A percentile compares a stretch with the other conserved stretches of the same genome.
phyloP scores from a whole-genome alignment of 2,329 filamentous ascomycete species.

The Talaromyces sp. region DNA sequence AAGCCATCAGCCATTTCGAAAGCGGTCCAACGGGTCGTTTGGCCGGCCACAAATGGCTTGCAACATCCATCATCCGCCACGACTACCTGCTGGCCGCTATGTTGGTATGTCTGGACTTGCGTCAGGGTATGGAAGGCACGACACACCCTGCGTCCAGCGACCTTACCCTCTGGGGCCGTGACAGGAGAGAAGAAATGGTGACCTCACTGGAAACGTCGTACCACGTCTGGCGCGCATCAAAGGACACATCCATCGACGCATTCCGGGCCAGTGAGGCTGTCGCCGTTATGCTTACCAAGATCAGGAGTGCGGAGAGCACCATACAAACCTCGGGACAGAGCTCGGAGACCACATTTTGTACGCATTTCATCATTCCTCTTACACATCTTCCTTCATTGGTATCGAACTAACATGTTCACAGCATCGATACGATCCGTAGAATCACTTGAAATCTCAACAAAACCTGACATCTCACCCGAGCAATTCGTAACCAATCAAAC shows the following conservation, averaged over 20 bases:
- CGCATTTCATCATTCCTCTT: not conserved
- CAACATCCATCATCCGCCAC: slow-evolving; percentile 71
- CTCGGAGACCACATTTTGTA: slow-evolving; percentile 13
- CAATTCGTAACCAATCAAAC: not conserved
- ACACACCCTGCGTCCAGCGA: slow-evolving; percentile 24
- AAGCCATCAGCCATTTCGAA: slow-evolving; percentile 69
- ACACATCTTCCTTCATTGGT: not conserved
- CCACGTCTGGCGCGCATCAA: slow-evolving; percentile 72
- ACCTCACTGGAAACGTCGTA: slow-evolving; percentile 65
- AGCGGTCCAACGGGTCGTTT: slow-evolving; percentile 68
- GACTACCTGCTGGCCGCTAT: slow-evolving; percentile 81
- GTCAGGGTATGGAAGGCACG: slow-evolving; percentile 46
- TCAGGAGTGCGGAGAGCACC: slow-evolving; percentile 5
- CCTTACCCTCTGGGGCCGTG: slow-evolving; percentile 38
- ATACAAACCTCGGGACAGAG: not conserved
- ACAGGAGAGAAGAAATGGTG: slow-evolving; percentile 66
- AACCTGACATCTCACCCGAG: slow-evolving; percentile 11
- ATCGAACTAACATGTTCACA: not conserved
- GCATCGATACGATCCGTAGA: slow-evolving; percentile 16
- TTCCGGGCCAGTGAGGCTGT: slow-evolving; percentile 75
- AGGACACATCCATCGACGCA: slow-evolving; percentile 75
- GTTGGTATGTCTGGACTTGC: slow-evolving; percentile 74
- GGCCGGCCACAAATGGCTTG: slow-evolving; percentile 71
- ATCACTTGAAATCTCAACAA: slow-evolving; percentile 15
- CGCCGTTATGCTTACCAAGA: slow-evolving; percentile 73